phyloP scores from a whole-genome alignment of 83 land plant genomes.

The Diphasiastrum complanatum region DNA sequence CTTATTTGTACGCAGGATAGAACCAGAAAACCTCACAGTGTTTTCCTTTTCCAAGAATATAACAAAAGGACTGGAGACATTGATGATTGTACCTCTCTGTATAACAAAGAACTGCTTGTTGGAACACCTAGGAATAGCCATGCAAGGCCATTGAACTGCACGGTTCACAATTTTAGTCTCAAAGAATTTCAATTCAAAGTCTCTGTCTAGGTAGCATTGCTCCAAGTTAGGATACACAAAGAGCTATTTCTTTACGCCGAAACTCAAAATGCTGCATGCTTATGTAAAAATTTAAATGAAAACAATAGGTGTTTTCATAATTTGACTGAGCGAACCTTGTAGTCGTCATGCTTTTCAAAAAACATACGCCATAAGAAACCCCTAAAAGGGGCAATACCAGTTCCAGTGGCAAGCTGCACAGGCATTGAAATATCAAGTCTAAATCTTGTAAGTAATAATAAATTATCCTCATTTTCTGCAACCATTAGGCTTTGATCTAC shows the following conservation, averaged over 20 bases:
- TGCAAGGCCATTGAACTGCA: slow-evolving; percentile 91
- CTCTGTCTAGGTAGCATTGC: no score
- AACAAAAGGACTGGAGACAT: background rate
- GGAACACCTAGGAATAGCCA: slow-evolving; percentile 99
- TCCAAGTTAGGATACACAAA: background rate
- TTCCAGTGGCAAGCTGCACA: slow-evolving; percentile 96
- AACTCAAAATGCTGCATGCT: background rate
- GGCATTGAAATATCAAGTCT: background rate
- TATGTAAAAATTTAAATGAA: background rate
- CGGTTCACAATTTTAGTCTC: background rate
- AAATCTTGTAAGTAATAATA: background rate
- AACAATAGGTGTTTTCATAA: background rate
- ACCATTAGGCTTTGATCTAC: no score
- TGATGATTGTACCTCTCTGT: slow-evolving; percentile 89
- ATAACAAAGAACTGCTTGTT: slow-evolving; percentile 80
- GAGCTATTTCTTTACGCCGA: background rate
- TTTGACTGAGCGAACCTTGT: slow-evolving; percentile 47
- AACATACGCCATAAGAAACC: slow-evolving; percentile 95
- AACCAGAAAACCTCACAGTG: background rate
- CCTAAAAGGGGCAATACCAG: slow-evolving; percentile 98
- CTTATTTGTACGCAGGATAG: background rate
- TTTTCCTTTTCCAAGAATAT: background rate
- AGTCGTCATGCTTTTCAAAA: slow-evolving; percentile 86
- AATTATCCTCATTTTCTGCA: background rate
- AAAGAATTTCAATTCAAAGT: no score